A percentile compares a stretch with the other conserved stretches of the same genome.
Evolutionary conservation across 2,329 filamentous ascomycete species (phyloP).

Genomic region (Phaeosphaeriaceae sp.): DNA sequence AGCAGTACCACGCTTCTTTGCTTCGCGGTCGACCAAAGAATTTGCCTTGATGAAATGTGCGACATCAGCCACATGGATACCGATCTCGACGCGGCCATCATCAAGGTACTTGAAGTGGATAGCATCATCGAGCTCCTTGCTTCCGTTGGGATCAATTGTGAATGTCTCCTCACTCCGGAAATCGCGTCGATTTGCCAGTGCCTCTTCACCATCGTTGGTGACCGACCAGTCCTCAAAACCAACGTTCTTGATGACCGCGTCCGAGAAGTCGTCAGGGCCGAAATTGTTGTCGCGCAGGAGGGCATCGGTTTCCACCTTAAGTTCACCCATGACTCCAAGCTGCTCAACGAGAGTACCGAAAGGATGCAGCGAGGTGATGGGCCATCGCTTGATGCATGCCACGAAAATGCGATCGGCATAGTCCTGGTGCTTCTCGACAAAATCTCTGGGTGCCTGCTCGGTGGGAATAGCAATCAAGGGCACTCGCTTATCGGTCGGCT

Average conservation of each 20-base stretch:
- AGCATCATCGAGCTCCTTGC: slow-evolving; percentile 88
- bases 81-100: slow-evolving; percentile 90
- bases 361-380: slow-evolving; percentile 98
- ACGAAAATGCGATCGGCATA: slow-evolving; percentile 98
- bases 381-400: slow-evolving; percentile 99
- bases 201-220: slow-evolving; percentile 78
- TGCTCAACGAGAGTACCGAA: slow-evolving; percentile 98
- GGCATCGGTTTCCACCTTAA: slow-evolving; percentile 97
- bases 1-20: slow-evolving; percentile 95
- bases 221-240: slow-evolving; percentile 92
- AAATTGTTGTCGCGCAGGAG: slow-evolving; percentile 99
- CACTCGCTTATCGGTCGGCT: slow-evolving; percentile 98
- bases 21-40: slow-evolving; percentile 94
- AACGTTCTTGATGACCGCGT: slow-evolving; percentile 92
- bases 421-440: slow-evolving; percentile 97
- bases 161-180: slow-evolving; percentile 89
- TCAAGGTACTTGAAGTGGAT: slow-evolving; percentile 86
- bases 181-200: slow-evolving; percentile 78
- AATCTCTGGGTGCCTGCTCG: slow-evolving; percentile 95
- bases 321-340: slow-evolving; percentile 94
- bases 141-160: slow-evolving; percentile 89
- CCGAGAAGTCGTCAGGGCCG: slow-evolving; percentile 94
- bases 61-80: slow-evolving; percentile 93
- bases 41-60: slow-evolving; percentile 97
- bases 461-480: slow-evolving; percentile 97